Evolutionary conservation across 257 asterid genomes (phyloP).

Genomic region (Gynochthodes officinalis): DNA sequence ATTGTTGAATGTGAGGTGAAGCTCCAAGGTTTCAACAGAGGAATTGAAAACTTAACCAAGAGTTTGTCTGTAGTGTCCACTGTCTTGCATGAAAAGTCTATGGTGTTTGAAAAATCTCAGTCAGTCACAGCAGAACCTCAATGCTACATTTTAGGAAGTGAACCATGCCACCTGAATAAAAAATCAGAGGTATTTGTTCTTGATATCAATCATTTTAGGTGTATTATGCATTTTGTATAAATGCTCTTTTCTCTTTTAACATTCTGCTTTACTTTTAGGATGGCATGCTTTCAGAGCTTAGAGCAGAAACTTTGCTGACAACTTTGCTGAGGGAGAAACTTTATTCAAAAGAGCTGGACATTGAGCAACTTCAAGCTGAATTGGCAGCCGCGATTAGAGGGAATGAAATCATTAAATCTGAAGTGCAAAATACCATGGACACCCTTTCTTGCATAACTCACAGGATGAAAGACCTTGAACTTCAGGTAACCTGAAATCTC

Average conservation of each 20-base stretch:
- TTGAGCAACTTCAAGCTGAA: slow-evolving; percentile 91
- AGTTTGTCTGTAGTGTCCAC: slow-evolving; percentile 48
- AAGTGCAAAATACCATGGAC: slow-evolving; percentile 78
- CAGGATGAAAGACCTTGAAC: slow-evolving; percentile 78
- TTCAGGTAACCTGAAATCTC: slow-evolving; percentile 52
- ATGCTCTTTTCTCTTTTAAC: slow-evolving; percentile 4
- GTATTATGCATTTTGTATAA: neutral
- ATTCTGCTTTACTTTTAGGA: slow-evolving; percentile 42
- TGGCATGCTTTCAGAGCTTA: slow-evolving; percentile 58
- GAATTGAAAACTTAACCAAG: slow-evolving; percentile 56
- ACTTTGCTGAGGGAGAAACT: slow-evolving; percentile 79
- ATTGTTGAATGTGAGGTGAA: slow-evolving; percentile 82
- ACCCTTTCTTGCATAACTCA: slow-evolving; percentile 71
- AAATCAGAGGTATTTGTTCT: slow-evolving; percentile 53
- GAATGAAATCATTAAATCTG: slow-evolving; percentile 75
- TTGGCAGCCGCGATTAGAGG: slow-evolving; percentile 84
- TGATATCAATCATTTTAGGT: neutral
- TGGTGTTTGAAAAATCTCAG: slow-evolving; percentile 34
- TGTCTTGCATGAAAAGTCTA: slow-evolving; percentile 52
- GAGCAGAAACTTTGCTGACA: slow-evolving; percentile 81
- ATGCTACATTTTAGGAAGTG: slow-evolving; percentile 26
- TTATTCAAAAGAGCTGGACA: slow-evolving; percentile 68
- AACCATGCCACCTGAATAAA: slow-evolving; percentile 24
- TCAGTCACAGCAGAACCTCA: slow-evolving; percentile 26
- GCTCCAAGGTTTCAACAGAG: slow-evolving; percentile 80